Conservation (phyloP, 345 rosid genomes). For the Aethionema arabicum region DNA sequence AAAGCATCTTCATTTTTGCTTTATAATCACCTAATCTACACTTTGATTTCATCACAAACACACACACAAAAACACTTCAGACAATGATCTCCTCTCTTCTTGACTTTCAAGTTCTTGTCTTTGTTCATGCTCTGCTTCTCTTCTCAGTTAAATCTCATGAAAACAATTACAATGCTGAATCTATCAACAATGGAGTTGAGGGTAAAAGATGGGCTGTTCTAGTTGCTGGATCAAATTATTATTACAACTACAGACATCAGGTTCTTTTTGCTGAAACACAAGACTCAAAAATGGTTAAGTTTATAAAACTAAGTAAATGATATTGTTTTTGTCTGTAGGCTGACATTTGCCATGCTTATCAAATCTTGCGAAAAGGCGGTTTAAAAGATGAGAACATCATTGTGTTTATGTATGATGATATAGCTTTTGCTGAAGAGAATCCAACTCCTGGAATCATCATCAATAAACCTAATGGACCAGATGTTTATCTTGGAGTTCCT, state of each 20-base stretch:
- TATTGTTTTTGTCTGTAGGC: slow-evolving; percentile 44
- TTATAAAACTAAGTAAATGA: too few relatives aligned
- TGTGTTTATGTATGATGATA: slow-evolving; percentile 83
- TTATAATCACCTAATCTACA: slow-evolving; percentile 3
- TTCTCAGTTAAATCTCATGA: slow-evolving; percentile 27
- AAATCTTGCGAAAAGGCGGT: slow-evolving; percentile 53
- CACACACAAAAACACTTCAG: slow-evolving; percentile 1
- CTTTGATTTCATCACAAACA: slow-evolving; percentile 4
- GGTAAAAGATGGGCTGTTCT: slow-evolving; percentile 73
- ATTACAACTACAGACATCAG: slow-evolving; percentile 70
- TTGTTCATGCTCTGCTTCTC: slow-evolving; percentile 24
- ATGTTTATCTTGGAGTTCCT: slow-evolving; percentile 66
- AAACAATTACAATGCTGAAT: slow-evolving; percentile 2
- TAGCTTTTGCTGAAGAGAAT: slow-evolving; percentile 43
- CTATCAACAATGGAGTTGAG: slow-evolving; percentile 4
- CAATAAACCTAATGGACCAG: slow-evolving; percentile 53
- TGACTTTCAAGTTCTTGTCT: slow-evolving; percentile 25
- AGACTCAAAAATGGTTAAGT: too few relatives aligned
- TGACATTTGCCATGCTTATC: slow-evolving; percentile 77
- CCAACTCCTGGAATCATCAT: slow-evolving; percentile 67
- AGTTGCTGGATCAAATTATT: slow-evolving; percentile 60
- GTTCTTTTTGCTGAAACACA: slow-evolving; percentile 25
- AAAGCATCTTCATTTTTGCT: background rate
- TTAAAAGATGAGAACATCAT: slow-evolving; percentile 66
- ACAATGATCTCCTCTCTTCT: slow-evolving; percentile 27